These are phyloP conservation scores for Sutorius australiensis DNA, from an alignment of 768 basidiomycete genomes.

Conservation along the genomic window DNA sequence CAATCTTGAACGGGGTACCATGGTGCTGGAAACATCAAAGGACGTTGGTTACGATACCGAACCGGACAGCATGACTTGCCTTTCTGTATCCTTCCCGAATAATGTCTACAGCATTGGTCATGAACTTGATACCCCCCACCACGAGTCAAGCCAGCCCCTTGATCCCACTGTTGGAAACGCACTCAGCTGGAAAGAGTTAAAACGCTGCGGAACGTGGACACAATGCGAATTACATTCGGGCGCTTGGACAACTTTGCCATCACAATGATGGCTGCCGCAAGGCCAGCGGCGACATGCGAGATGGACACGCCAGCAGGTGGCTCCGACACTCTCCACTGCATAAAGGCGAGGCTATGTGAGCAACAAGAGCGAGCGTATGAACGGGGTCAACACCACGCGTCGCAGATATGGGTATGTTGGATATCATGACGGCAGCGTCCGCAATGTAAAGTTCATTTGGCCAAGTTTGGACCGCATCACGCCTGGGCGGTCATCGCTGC, in stretches of 20 bases:
- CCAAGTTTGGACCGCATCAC: neutral
- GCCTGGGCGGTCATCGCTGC: neutral
- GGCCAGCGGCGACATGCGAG: neutral
- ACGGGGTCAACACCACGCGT: too few species aligned
- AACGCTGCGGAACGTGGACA: neutral
- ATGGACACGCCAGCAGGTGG: neutral
- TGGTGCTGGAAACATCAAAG: constrained; percentile 19
- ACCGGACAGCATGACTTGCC: constrained; percentile 9
- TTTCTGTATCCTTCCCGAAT: constrained; percentile 31
- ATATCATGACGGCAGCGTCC: neutral
- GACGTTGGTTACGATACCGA: too few species aligned
- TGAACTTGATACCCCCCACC: constrained; percentile 17
- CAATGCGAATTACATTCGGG: neutral
- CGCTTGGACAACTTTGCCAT: neutral
- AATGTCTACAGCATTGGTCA: constrained; percentile 17
- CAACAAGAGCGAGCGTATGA: neutral
- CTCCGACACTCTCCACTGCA: neutral
- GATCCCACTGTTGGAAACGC: constrained; percentile 29
- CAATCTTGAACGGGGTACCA: constrained; percentile 28
- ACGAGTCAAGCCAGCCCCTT: constrained; percentile 25
- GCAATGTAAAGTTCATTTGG: neutral
- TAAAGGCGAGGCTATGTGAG: neutral
- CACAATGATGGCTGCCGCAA: neutral
- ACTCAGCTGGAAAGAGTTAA: constrained; percentile 19
- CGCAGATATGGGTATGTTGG: neutral